phyloP scores from a whole-genome alignment of 2,329 filamentous ascomycete species.

The Ascosphaera acerosa region DNA sequence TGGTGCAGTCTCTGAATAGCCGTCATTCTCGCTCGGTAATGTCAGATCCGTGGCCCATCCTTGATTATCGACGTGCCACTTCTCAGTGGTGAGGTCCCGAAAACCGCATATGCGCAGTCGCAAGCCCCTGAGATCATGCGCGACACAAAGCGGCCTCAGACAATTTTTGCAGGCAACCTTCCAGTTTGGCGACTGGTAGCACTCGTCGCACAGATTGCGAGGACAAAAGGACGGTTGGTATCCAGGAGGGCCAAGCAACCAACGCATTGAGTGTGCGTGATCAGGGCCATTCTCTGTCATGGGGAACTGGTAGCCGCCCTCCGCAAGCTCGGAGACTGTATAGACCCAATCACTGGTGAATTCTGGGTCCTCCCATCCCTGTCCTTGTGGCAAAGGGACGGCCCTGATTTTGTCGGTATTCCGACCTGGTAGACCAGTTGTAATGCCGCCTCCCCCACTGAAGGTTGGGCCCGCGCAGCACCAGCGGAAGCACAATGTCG shows the following conservation, averaged over 20 bases:
- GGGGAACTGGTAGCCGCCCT: too few relatives aligned
- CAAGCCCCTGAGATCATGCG: constrained; percentile 31
- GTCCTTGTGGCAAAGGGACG: constrained; percentile 28
- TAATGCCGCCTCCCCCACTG: constrained; percentile 33
- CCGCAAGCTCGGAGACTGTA: constrained; percentile 15
- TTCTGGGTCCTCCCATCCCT: constrained; percentile 31
- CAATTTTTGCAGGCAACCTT: constrained; percentile 33
- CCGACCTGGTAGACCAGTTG: constrained; percentile 26
- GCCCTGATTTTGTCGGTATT: constrained; percentile 31
- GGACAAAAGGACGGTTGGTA: constrained; percentile 24
- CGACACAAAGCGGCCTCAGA: constrained; percentile 31
- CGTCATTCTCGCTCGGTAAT: constrained; percentile 9
- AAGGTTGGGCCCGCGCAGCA: constrained; percentile 35
- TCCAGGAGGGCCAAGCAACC: constrained; percentile 24
- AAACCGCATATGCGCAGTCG: constrained; percentile 32
- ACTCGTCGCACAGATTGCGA: constrained; percentile 31
- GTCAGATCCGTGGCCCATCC: constrained; percentile 6
- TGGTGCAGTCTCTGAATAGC: constrained; percentile 9
- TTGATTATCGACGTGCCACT: constrained; percentile 15
- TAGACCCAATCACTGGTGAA: constrained; percentile 20
- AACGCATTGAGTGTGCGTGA: constrained; percentile 20
- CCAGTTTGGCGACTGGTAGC: constrained; percentile 32
- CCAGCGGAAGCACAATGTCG: constrained; percentile 31
- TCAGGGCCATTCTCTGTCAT: too few relatives aligned
- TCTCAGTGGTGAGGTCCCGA: constrained; percentile 27